A percentile compares a stretch with the other conserved stretches of the same genome.
phyloP scores from a whole-genome alignment of 495 filamentous ascomycete species.

The Clohesyomyces aquaticus region DNA sequence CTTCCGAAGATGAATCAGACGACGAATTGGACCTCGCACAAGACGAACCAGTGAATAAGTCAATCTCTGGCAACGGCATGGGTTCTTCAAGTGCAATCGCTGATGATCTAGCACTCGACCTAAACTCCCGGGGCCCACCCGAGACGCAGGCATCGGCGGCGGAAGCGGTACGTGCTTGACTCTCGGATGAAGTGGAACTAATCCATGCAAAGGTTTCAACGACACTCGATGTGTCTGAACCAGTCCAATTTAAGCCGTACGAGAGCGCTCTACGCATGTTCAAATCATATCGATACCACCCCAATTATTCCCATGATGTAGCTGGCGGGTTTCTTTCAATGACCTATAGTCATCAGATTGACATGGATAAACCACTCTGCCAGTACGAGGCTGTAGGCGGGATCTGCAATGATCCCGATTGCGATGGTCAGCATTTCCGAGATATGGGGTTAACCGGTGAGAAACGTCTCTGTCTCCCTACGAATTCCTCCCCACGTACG shows the following conservation, averaged over 20 bases:
- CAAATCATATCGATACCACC: constrained; percentile 87
- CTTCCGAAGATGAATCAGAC: constrained; percentile 21
- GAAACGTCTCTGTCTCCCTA: constrained; percentile 48
- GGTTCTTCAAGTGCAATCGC: constrained; percentile 11
- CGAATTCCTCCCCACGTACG: constrained; percentile 45
- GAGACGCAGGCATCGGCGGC: not conserved
- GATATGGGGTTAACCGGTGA: constrained; percentile 79
- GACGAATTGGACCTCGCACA: constrained; percentile 12
- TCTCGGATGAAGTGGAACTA: constrained; percentile 14
- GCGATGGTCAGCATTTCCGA: constrained; percentile 78
- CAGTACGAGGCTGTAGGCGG: constrained; percentile 72
- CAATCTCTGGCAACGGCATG: not conserved
- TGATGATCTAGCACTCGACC: constrained; percentile 33
- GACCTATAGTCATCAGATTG: constrained; percentile 89
- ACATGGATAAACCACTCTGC: constrained; percentile 73
- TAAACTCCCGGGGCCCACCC: constrained; percentile 9
- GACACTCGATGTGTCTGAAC: constrained; percentile 1
- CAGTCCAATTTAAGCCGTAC: constrained; percentile 66
- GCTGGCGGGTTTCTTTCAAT: constrained; percentile 80
- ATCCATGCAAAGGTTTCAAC: not conserved
- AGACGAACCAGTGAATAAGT: not conserved
- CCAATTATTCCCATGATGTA: constrained; percentile 68
- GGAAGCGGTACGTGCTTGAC: constrained; percentile 19
- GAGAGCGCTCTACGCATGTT: constrained; percentile 80
- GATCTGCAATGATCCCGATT: constrained; percentile 72